Evolutionary conservation across 2,329 filamentous ascomycete genomes (phyloP).

Genomic region (Fusarium domesticum): DNA sequence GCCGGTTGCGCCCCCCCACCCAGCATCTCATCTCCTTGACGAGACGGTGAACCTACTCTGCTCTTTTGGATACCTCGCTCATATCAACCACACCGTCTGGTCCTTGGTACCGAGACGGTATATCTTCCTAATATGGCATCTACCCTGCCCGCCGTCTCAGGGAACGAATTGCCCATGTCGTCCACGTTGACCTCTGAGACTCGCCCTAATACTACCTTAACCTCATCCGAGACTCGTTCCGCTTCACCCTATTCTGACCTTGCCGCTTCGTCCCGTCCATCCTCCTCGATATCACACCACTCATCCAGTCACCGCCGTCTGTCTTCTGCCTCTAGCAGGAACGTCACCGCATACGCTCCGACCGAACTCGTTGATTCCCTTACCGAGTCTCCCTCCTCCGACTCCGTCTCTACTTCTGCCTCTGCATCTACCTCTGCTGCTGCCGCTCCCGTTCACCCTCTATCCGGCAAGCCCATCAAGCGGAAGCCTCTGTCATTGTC

Average conservation of each 20-base stretch:
- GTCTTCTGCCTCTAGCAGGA: slow-evolving; percentile 14
- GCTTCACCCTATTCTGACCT: slow-evolving; percentile 14
- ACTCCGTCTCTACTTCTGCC: slow-evolving; percentile 11
- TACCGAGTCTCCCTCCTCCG: slow-evolving; percentile 18
- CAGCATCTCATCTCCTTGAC: slow-evolving; percentile 3
- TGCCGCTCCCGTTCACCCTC: slow-evolving; percentile 15
- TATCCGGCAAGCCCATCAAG: slow-evolving; percentile 43
- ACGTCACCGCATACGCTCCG: slow-evolving; percentile 21
- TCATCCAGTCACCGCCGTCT: slow-evolving; percentile 13
- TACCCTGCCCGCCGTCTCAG: slow-evolving; percentile 20
- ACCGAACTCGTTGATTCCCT: slow-evolving; percentile 27
- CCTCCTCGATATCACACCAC: slow-evolving; percentile 19
- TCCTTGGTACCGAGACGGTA: slow-evolving; percentile 20
- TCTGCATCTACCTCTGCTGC: slow-evolving; percentile 8
- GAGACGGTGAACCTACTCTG: no score
- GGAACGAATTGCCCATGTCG: slow-evolving; percentile 22
- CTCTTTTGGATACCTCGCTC: slow-evolving; percentile 5
- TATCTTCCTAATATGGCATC: slow-evolving; percentile 28
- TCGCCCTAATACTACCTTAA: slow-evolving; percentile 24
- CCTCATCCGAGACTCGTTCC: slow-evolving; percentile 19
- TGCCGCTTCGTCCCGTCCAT: slow-evolving; percentile 19
- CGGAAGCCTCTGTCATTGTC: slow-evolving; percentile 60
- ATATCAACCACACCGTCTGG: slow-evolving; percentile 1
- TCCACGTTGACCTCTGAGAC: slow-evolving; percentile 25
- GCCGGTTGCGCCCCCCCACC: slow-evolving; percentile 12